Percentiles rank a stretch among this genome's conserved stretches.
Conservation (phyloP, 1,139 yeast species). For the Candida gigantensis region DNA sequence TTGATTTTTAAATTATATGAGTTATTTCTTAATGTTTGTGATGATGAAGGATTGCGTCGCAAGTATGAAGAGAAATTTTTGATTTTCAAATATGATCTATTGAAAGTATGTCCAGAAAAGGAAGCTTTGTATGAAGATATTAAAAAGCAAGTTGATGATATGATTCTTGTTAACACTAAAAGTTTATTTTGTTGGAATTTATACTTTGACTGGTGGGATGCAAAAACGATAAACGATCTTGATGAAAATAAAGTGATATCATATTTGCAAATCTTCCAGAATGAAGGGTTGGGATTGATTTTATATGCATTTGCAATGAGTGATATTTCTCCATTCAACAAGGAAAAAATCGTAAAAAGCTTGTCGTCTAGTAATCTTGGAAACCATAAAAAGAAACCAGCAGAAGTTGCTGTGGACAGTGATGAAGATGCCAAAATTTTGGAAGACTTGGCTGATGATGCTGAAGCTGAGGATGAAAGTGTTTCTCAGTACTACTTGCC, state of each 20-base stretch:
- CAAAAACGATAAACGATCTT: slow-evolving; percentile 46
- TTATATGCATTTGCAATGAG: slow-evolving; percentile 62
- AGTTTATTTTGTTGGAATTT: slow-evolving; percentile 72
- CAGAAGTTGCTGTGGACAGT: slow-evolving; percentile 16
- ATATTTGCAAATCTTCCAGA: slow-evolving; percentile 59
- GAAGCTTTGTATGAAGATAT: slow-evolving; percentile 40
- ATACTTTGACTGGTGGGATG: slow-evolving; percentile 77
- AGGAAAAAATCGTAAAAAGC: slow-evolving; percentile 21
- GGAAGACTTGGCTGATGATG: slow-evolving; percentile 22
- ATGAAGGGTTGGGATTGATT: slow-evolving; percentile 64
- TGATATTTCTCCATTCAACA: slow-evolving; percentile 63
- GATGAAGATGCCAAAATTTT: slow-evolving; percentile 20
- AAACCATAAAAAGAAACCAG: slow-evolving; percentile 6
- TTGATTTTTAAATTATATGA: slow-evolving; percentile 56
- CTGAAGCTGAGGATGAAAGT: slow-evolving; percentile 21
- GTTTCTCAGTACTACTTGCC: slow-evolving; percentile 23
- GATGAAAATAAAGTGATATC: slow-evolving; percentile 48
- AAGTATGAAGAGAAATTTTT: slow-evolving; percentile 60
- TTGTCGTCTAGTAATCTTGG: slow-evolving; percentile 7
- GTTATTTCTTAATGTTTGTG: slow-evolving; percentile 56
- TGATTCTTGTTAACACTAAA: slow-evolving; percentile 66
- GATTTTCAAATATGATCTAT: slow-evolving; percentile 54
- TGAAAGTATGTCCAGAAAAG: slow-evolving; percentile 48
- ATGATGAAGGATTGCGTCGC: slow-evolving; percentile 65
- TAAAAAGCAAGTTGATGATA: slow-evolving; percentile 62